Evolutionary conservation across 306 rosid genomes (phyloP).

Genomic region (Acacia crassicarpa): DNA sequence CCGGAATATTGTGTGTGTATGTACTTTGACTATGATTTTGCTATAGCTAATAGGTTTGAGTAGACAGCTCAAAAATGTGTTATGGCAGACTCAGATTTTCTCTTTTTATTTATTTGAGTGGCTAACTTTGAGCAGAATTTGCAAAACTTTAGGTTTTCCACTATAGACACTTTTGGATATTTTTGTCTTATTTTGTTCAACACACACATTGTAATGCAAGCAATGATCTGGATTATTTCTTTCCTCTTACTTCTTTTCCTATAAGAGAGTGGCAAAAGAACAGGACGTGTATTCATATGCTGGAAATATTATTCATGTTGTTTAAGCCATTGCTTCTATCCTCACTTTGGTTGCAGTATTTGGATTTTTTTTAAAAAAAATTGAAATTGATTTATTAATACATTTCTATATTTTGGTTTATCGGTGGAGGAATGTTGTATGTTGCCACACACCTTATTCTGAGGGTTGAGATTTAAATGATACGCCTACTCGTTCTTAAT

Average conservation of each 20-base stretch:
- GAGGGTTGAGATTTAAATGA: too few species aligned
- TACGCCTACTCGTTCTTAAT: too few species aligned
- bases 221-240: background rate
- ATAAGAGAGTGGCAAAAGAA: too few species aligned
- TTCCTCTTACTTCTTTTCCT: background rate
- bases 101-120: background rate
- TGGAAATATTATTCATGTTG: too few species aligned
- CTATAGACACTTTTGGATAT: background rate
- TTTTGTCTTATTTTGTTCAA: background rate
- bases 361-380: too few species aligned
- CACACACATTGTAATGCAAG: background rate
- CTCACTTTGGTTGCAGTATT: too few species aligned
- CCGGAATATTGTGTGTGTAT: conserved; percentile 32
- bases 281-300: background rate
- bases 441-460: too few species aligned
- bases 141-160: background rate
- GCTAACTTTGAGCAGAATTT: conserved; percentile 12
- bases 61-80: background rate
- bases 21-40: conserved; percentile 39
- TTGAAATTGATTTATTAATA: too few species aligned
- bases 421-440: too few species aligned
- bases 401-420: too few species aligned
- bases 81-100: background rate
- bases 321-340: background rate
- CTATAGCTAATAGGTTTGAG: too few species aligned